These are phyloP conservation scores for Ambrosiella xylebori DNA, from an alignment of 2,329 filamentous ascomycete genomes.

Conservation along the genomic window DNA sequence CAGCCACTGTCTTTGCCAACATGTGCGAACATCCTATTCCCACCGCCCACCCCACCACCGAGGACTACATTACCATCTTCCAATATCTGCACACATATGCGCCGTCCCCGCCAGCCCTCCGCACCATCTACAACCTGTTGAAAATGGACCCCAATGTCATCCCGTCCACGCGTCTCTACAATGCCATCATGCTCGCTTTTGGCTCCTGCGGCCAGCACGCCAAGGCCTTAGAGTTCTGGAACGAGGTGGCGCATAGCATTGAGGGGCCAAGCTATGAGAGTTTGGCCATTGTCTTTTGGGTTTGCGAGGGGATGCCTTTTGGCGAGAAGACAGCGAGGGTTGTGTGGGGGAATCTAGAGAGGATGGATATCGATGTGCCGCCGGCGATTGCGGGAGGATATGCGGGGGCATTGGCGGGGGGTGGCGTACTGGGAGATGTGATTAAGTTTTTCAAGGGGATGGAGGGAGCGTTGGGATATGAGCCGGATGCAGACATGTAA, in stretches of 20 bases:
- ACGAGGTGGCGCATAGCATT: slow-evolving; percentile 61
- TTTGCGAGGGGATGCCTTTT: slow-evolving; percentile 47
- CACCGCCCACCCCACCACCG: slow-evolving; percentile 46
- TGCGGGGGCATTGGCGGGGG: slow-evolving; percentile 55
- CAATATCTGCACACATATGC: slow-evolving; percentile 47
- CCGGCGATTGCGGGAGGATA: slow-evolving; percentile 59
- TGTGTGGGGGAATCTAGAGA: slow-evolving; percentile 54
- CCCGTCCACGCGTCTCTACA: slow-evolving; percentile 58
- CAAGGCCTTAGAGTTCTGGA: slow-evolving; percentile 64
- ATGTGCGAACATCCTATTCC: slow-evolving; percentile 65
- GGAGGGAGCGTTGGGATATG: slow-evolving; percentile 45
- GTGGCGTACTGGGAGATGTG: slow-evolving; percentile 52
- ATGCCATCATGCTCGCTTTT: slow-evolving; percentile 77
- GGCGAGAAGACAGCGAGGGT: slow-evolving; percentile 43
- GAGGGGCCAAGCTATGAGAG: slow-evolving; percentile 76
- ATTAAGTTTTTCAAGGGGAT: slow-evolving; percentile 49
- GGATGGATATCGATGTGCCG: slow-evolving; percentile 65
- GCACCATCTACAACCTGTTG: slow-evolving; percentile 76
- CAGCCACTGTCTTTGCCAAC: slow-evolving; percentile 70
- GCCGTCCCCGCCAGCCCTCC: slow-evolving; percentile 41
- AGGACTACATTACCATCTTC: slow-evolving; percentile 65
- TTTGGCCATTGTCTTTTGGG: slow-evolving; percentile 63
- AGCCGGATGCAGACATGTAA: slow-evolving; percentile 55
- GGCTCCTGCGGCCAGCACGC: slow-evolving; percentile 47
- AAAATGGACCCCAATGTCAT: slow-evolving; percentile 79